These are phyloP conservation scores for Cytospora mali DNA, from an alignment of 2,329 filamentous ascomycete genomes.

Conservation along the genomic window DNA sequence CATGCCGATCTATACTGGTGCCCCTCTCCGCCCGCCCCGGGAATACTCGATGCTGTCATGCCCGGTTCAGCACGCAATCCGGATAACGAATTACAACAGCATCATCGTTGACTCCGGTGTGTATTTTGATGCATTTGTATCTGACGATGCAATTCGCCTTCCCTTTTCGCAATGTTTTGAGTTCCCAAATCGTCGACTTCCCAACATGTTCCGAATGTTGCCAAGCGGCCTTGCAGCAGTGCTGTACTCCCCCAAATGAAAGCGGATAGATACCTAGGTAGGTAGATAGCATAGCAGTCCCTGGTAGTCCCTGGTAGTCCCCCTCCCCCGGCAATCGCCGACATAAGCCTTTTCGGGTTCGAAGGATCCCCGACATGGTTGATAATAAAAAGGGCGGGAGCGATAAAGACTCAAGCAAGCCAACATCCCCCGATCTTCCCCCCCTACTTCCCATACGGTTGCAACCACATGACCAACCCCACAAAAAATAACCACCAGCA, in stretches of 20 bases:
- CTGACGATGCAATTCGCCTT: conserved; percentile 11
- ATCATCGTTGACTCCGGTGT: neutral
- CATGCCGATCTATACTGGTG: neutral
- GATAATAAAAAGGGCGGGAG: conserved; percentile 21
- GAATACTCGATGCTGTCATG: neutral
- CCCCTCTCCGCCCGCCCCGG: neutral
- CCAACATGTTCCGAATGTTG: neutral
- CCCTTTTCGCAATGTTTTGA: conserved; percentile 3
- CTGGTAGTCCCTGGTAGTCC: too few species aligned
- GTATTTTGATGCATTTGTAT: neutral
- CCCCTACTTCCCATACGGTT: neutral
- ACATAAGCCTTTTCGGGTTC: conserved; percentile 24
- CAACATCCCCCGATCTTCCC: neutral
- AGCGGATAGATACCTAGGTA: neutral
- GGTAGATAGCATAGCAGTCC: neutral
- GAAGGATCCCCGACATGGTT: conserved; percentile 23
- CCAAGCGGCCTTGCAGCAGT: neutral
- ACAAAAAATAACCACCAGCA: neutral
- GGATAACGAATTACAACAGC: neutral
- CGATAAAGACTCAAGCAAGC: neutral
- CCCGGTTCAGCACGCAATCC: conserved; percentile 11
- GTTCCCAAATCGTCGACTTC: neutral
- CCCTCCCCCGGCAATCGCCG: conserved; percentile 24
- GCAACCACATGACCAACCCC: neutral
- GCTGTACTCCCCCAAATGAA: neutral